Evolutionary conservation across 306 rosid genomes (phyloP).

Genomic region (Vigna reflexopilosa): DNA sequence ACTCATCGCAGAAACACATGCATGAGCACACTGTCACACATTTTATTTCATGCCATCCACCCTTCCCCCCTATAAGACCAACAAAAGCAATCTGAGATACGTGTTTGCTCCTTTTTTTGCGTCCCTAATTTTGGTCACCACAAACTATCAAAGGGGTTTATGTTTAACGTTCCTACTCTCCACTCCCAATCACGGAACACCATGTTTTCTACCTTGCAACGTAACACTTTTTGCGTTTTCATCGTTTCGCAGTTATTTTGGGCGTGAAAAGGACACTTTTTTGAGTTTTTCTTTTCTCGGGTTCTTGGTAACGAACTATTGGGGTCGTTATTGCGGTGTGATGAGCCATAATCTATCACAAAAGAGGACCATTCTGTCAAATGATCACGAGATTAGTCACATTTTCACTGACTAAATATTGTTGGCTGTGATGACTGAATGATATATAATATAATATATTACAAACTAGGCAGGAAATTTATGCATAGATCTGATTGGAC

Average conservation of each 20-base stretch:
- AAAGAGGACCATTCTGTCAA: not conserved
- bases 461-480: too few relatives aligned
- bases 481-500: too few relatives aligned
- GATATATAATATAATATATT: too few relatives aligned
- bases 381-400: not conserved
- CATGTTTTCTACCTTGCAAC: not conserved
- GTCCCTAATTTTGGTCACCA: constrained; percentile 41
- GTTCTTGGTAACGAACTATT: not conserved
- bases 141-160: not conserved
- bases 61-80: constrained; percentile 22
- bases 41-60: constrained; percentile 7
- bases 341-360: not conserved
- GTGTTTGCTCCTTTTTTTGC: constrained; percentile 57
- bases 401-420: not conserved
- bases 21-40: constrained; percentile 25
- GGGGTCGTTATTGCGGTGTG: not conserved
- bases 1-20: constrained; percentile 35
- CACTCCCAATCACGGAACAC: not conserved
- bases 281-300: not conserved
- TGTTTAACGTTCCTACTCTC: constrained; percentile 9
- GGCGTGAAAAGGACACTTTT: not conserved
- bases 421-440: too few relatives aligned
- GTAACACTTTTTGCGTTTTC: not conserved
- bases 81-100: constrained; percentile 53
- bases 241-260: not conserved